Evolutionary conservation across 2,329 filamentous ascomycete species (phyloP).

Genomic region (Cytospora piceae): DNA sequence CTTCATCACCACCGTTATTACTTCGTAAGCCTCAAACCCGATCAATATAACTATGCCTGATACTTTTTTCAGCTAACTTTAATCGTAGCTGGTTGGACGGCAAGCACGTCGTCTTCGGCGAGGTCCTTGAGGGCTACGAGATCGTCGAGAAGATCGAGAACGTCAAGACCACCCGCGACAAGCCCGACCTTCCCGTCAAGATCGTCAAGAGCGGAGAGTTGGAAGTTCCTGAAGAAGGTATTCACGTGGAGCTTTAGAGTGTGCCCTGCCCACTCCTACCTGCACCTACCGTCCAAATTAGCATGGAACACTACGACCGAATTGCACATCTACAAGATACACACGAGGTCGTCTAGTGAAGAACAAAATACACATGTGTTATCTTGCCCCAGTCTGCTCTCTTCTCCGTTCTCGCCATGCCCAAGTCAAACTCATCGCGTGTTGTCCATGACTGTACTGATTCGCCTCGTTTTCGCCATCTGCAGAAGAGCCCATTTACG

Average conservation of each 20-base stretch:
- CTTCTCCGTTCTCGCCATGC: not conserved
- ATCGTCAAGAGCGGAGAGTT: conserved; percentile 85
- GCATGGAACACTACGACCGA: not conserved
- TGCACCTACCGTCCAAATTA: not conserved
- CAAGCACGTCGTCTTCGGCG: conserved; percentile 84
- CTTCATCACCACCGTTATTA: conserved; percentile 86
- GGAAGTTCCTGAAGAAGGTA: conserved; percentile 86
- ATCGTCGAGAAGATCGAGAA: conserved; percentile 80
- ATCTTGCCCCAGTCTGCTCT: conserved; percentile 6
- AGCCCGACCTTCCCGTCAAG: conserved; percentile 70
- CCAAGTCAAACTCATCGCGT: not conserved
- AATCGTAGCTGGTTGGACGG: conserved; percentile 74
- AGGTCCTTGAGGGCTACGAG: conserved; percentile 85
- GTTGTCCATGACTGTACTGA: conserved; percentile 36
- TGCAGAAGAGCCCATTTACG: conserved; percentile 39
- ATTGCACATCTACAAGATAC: conserved; percentile 18
- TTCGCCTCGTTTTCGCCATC: conserved; percentile 37
- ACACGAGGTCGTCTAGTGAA: conserved; percentile 12
- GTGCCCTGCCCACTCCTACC: conserved; percentile 44
- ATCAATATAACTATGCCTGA: conserved; percentile 1
- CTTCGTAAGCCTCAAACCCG: conserved; percentile 58
- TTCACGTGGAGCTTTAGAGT: conserved; percentile 79
- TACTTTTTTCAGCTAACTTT: conserved; percentile 19
- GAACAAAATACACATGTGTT: conserved; percentile 23
- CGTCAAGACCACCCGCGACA: conserved; percentile 68